These are phyloP conservation scores for Pleurotus ostreatus DNA, from an alignment of 768 basidiomycete species.

Conservation along the genomic window DNA sequence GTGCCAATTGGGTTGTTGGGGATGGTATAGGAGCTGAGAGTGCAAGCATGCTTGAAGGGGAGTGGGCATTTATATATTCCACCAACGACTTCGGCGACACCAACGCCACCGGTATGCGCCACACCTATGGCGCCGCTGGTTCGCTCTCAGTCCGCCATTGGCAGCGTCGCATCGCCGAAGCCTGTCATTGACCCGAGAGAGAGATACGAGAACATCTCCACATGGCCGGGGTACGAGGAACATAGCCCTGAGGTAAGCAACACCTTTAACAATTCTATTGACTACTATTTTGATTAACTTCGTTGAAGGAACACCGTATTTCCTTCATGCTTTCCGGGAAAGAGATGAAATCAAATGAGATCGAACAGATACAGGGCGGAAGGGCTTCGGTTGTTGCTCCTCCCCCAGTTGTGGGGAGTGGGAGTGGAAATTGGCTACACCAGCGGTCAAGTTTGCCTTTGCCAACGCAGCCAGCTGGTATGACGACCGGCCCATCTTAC, in stretches of 20 bases:
- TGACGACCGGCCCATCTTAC: no score
- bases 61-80: not conserved
- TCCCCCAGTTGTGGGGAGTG: not conserved
- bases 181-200: not conserved
- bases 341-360: conserved; percentile 7
- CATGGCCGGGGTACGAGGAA: not conserved
- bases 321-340: not conserved
- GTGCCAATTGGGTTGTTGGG: not conserved
- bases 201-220: not conserved
- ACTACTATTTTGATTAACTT: not conserved
- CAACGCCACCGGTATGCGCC: not conserved
- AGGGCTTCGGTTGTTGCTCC: not conserved
- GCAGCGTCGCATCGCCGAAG: not conserved
- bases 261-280: not conserved
- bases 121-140: not conserved
- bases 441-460: not conserved
- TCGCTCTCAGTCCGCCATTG: not conserved
- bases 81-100: not conserved
- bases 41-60: conserved; percentile 1
- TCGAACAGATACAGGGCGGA: not conserved
- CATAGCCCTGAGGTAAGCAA: not conserved
- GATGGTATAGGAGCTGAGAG: not conserved
- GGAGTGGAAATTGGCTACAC: not conserved
- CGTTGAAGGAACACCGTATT: not conserved
- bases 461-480: not conserved